phyloP scores from a whole-genome alignment of 176 grass and related monocot species.

The Lolium rigidum region DNA sequence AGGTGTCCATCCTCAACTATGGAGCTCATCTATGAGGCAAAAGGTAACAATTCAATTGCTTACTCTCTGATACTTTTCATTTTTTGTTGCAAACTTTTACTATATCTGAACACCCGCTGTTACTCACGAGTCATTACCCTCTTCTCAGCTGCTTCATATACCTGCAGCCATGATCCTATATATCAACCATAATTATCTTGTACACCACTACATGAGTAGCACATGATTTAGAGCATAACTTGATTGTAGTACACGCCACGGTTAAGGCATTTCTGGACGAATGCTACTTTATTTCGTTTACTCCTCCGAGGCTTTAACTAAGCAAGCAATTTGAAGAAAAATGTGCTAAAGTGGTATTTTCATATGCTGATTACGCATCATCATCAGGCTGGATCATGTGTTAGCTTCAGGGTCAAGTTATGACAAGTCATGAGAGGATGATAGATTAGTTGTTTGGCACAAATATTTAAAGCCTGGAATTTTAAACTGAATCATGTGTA shows the following conservation, averaged over 20 bases:
- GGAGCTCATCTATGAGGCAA: conserved; percentile 83
- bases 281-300: not conserved
- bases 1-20: conserved; percentile 63
- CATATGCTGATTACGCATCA: not conserved
- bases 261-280: not conserved
- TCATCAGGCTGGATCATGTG: not conserved
- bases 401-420: not conserved
- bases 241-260: conserved; percentile 17
- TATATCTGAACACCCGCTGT: not conserved
- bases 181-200: not conserved
- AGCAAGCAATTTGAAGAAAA: not conserved
- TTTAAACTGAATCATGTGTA: not conserved
- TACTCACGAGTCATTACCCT: not conserved
- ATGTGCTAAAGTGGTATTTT: not conserved
- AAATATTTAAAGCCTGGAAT: not conserved
- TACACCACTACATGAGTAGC: not conserved
- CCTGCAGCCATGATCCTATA: not conserved
- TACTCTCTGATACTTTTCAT: not conserved
- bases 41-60: conserved; percentile 59
- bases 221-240: not conserved
- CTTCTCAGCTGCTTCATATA: not conserved
- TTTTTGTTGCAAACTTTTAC: not conserved
- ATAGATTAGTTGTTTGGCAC: not conserved
- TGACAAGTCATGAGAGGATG: not conserved
- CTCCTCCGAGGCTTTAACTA: not conserved